phyloP scores from a whole-genome alignment of 371 early-diverging fungal genomes.

The Capniomyces stellatus region DNA sequence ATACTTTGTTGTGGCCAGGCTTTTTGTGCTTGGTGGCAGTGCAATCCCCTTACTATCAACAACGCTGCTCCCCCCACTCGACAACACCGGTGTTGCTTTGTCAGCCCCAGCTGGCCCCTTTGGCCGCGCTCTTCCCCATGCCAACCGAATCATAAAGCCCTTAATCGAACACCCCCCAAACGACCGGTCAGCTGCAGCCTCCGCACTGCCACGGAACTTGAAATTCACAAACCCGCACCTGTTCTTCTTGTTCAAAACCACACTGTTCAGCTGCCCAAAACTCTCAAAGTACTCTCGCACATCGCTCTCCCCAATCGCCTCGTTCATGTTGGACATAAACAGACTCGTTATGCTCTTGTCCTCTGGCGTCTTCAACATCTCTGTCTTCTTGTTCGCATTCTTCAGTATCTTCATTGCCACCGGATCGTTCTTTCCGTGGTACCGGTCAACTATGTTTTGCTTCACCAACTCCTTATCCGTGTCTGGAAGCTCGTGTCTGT shows the following conservation, averaged over 20 bases:
- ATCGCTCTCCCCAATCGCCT: slow-evolving; percentile 45
- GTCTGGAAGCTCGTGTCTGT: slow-evolving; percentile 71
- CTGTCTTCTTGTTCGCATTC: slow-evolving; percentile 23
- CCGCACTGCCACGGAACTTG: slow-evolving; percentile 51
- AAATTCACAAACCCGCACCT: slow-evolving; percentile 84
- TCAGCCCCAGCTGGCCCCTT: slow-evolving; percentile 12
- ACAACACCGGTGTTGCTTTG: no score
- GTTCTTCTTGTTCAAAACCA: slow-evolving; percentile 57
- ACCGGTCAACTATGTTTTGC: slow-evolving; percentile 71
- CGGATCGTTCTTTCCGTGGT: slow-evolving; percentile 82
- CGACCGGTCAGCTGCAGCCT: slow-evolving; percentile 37
- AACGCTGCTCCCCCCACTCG: neutral
- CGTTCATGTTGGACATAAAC: slow-evolving; percentile 36
- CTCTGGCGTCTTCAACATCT: slow-evolving; percentile 32
- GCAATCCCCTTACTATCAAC: neutral
- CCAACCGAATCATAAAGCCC: slow-evolving; percentile 7
- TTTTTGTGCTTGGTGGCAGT: neutral
- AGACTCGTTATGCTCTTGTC: slow-evolving; percentile 60
- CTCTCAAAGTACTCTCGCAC: slow-evolving; percentile 51
- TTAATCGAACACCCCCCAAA: slow-evolving; percentile 12
- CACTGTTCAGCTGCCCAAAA: slow-evolving; percentile 76
- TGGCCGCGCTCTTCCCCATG: slow-evolving; percentile 18
- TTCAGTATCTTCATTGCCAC: slow-evolving; percentile 72
- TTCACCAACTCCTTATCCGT: slow-evolving; percentile 59
- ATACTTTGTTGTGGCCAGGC: neutral